Evolutionary conservation across 1,139 yeast genomes (phyloP), one percentile per base, ranked within the genome.

Genomic region (Saccharomyces hybrid): DNA sequence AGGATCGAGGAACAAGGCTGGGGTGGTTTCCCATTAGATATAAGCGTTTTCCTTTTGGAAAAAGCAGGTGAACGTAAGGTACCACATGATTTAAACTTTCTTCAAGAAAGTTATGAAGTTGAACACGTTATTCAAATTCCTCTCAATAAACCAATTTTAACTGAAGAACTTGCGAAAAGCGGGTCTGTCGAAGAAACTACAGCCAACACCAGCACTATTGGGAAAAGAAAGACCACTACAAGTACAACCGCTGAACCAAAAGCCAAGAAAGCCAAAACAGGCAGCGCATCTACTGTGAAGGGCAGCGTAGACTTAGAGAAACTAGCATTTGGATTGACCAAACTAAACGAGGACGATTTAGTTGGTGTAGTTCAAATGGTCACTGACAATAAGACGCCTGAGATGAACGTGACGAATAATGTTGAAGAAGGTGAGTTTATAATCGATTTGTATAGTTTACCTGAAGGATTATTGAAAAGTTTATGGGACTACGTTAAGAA

Each of bases 371-470:
- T 93, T 53, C 98, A 93, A 72, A 91, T 93, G 97, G 95, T 93
- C 44, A 90, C 96, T 53, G 98, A 93, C 71, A 93, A 93, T 73
- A 84, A 89, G 71, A 90, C 98, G 14, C 84, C 88, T 50, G 98
- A 93, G 55, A 93, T 93, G 96, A 90, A 88, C 72, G 88, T 93
- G 66, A 90, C 91, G 70, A 93, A 93, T 72, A 96, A 93, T 68
- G 91, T 88, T 52, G 98, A 91, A 60, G 95, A 89, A 65, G 99
- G 99, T 51, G 99, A 93, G 74, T 93, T 93, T 71, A 91, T 96
- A 56, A 89, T 93, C 88, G 99, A 93, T 73, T 78, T 93, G 64
- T 91, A 84, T 71, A 91, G 98, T 47, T 78, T 93, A 63, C 99
- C 99, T 23, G 98, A 91, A 69, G 84, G 89, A 47, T 77, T 93